Conservation (phyloP, 2,329 filamentous ascomycete genomes). For the Tolypocladium guangdongense region DNA sequence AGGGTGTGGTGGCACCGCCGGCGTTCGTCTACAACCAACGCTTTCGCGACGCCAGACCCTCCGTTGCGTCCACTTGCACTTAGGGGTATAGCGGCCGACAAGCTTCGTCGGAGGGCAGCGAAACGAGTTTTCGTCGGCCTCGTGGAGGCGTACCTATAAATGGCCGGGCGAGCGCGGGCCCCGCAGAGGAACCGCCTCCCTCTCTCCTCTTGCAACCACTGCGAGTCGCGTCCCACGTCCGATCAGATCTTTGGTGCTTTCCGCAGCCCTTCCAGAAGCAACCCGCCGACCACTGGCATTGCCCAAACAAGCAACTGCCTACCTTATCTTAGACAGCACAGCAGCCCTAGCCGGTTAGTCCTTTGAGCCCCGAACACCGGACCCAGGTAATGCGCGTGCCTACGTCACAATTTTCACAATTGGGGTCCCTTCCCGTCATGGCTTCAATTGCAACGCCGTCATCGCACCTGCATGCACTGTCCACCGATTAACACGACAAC, state of each 20-base stretch:
- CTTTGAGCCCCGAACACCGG: background rate
- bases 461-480: background rate
- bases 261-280: slow-evolving; percentile 2
- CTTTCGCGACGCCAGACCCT: slow-evolving; percentile 5
- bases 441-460: background rate
- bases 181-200: background rate
- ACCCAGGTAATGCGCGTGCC: too few relatives aligned
- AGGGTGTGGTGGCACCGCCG: slow-evolving; percentile 7
- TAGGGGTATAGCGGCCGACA: slow-evolving; percentile 39
- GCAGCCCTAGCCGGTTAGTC: background rate
- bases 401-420: too few relatives aligned
- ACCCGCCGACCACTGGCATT: background rate
- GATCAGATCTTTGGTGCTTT: background rate
- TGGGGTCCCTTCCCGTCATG: too few relatives aligned
- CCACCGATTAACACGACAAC: background rate
- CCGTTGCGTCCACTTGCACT: slow-evolving; percentile 39
- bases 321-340: background rate
- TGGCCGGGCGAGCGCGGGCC: slow-evolving; percentile 1
- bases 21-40: slow-evolving; percentile 4
- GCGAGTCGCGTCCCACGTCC: background rate
- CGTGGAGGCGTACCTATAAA: slow-evolving; percentile 1
- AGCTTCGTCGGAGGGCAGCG: slow-evolving; percentile 2
- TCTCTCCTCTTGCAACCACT: background rate
- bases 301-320: slow-evolving; percentile 4
- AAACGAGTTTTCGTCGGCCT: slow-evolving; percentile 2